Percentiles rank a stretch among this genome's conserved stretches.
phyloP scores from a whole-genome alignment of 129 eudicot genomes.

The Artemisia tridentata region DNA sequence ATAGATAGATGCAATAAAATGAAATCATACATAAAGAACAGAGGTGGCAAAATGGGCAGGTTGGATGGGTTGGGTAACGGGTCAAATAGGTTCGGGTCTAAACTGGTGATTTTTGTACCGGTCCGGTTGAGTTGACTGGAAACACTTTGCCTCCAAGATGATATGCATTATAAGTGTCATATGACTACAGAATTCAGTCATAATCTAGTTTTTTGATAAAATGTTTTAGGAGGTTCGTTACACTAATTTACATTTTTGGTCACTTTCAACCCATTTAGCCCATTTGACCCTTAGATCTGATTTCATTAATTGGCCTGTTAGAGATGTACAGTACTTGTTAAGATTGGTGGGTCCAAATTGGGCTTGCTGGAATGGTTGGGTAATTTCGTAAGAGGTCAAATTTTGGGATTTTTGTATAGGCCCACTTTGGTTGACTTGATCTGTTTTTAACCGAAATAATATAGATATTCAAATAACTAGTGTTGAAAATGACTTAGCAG shows the following conservation, averaged over 20 bases:
- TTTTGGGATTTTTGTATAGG: no score
- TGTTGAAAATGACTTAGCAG: not conserved
- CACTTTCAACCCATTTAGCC: constrained; percentile 2
- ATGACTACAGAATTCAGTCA: not conserved
- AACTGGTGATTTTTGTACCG: not conserved
- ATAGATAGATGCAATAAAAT: not conserved
- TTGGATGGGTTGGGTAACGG: not conserved
- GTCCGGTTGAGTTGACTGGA: not conserved
- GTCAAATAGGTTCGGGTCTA: not conserved
- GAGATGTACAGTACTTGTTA: not conserved
- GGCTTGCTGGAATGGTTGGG: no score
- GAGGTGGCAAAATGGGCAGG: not conserved
- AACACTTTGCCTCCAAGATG: not conserved
- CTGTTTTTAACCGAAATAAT: no score
- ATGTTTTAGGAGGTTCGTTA: not conserved
- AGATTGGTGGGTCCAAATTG: no score
- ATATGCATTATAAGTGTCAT: not conserved
- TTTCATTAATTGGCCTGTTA: not conserved
- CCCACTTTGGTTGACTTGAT: no score
- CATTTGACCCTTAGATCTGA: not conserved
- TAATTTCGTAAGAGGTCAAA: no score
- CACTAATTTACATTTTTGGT: not conserved
- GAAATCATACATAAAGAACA: not conserved
- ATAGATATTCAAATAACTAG: not conserved
- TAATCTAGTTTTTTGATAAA: not conserved